phyloP scores from a whole-genome alignment of 108 stramenopile genomes.

The Mediolabrus comicus region DNA sequence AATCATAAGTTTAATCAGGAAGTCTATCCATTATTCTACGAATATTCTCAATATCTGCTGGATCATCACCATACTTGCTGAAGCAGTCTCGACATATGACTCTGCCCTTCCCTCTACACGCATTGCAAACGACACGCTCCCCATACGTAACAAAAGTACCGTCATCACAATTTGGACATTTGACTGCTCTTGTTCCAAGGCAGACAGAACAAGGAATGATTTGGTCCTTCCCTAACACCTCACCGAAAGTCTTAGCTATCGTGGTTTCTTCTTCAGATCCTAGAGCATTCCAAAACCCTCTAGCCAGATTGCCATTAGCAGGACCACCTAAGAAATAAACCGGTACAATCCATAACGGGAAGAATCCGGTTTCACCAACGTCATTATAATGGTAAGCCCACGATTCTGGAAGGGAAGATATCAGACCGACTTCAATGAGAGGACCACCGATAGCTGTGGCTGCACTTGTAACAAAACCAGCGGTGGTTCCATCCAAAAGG shows the following conservation, averaged over 20 bases:
- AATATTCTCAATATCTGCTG: constrained; percentile 72
- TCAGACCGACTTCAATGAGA: constrained; percentile 72
- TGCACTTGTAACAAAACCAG: constrained; percentile 64
- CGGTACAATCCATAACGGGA: constrained; percentile 84
- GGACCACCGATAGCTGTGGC: constrained; percentile 85
- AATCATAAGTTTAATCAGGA: constrained; percentile 47
- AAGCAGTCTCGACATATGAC: constrained; percentile 82
- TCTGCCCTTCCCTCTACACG: constrained; percentile 68
- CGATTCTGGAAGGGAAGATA: constrained; percentile 36
- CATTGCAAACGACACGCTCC: constrained; percentile 53
- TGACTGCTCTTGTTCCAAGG: constrained; percentile 58
- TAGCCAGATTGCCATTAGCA: constrained; percentile 82
- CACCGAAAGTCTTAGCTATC: background rate
- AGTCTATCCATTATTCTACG: constrained; percentile 67
- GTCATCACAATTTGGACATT: constrained; percentile 81
- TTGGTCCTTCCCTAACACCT: background rate
- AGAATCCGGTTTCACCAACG: constrained; percentile 77
- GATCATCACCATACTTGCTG: constrained; percentile 64
- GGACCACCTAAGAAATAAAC: constrained; percentile 89
- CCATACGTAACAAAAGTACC: constrained; percentile 75
- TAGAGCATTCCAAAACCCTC: constrained; percentile 71
- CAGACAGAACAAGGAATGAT: constrained; percentile 52
- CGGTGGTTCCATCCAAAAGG: constrained; percentile 61
- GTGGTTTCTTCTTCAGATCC: background rate
- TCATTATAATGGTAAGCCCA: constrained; percentile 83